A percentile compares a stretch with the other conserved stretches of the same genome.
These are phyloP conservation scores for Scutellaria minor DNA, from an alignment of 257 asterid species.

Conservation along the genomic window DNA sequence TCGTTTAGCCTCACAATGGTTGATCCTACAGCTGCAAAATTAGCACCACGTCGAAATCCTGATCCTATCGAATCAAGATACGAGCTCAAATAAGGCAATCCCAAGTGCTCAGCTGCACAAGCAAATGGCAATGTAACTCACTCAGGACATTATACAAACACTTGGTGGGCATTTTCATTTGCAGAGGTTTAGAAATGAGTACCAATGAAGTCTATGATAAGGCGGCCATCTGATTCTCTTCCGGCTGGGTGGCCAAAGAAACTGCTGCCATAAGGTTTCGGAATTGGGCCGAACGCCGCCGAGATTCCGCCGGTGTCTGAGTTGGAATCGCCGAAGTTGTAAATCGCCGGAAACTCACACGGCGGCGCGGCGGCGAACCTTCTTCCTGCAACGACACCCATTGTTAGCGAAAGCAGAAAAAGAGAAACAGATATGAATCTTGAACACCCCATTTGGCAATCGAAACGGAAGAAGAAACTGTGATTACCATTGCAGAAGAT, in stretches of 20 bases:
- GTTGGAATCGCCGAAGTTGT: conserved; percentile 69
- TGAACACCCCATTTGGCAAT: conserved; percentile 33
- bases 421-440: conserved; percentile 9
- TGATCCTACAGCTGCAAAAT: conserved; percentile 60
- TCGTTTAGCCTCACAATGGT: conserved; percentile 44
- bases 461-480: background rate
- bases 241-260: conserved; percentile 58
- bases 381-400: background rate
- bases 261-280: conserved; percentile 49
- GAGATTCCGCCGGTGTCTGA: conserved; percentile 67
- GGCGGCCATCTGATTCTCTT: conserved; percentile 62
- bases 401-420: conserved; percentile 20
- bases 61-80: conserved; percentile 55
- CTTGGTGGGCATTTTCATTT: background rate
- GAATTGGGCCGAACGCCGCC: conserved; percentile 52
- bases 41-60: conserved; percentile 55
- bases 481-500: background rate
- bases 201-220: conserved; percentile 64
- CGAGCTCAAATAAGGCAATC: conserved; percentile 54
- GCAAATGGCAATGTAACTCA: background rate
- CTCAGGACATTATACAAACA: background rate
- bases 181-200: background rate
- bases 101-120: conserved; percentile 59
- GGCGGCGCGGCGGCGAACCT: conserved; percentile 30
- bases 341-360: conserved; percentile 59